phyloP scores from a whole-genome alignment of 2,329 filamentous ascomycete species.

The Cadophora sp. region DNA sequence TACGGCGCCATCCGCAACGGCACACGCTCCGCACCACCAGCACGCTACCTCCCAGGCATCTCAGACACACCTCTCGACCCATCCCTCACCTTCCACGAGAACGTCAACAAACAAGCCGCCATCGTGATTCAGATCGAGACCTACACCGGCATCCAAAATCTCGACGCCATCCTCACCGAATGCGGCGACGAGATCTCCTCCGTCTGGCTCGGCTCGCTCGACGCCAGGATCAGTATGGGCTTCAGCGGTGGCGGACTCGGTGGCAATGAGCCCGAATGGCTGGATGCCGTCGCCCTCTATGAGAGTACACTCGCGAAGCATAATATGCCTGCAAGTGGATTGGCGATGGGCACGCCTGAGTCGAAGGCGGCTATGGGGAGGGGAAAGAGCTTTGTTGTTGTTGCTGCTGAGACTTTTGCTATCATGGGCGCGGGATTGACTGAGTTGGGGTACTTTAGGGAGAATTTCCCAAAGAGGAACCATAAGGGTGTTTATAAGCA shows the following conservation, averaged over 20 bases:
- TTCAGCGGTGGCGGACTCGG: constrained; percentile 41
- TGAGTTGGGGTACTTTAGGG: constrained; percentile 11
- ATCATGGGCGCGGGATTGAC: constrained; percentile 19
- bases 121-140: constrained; percentile 57
- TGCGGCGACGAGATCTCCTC: constrained; percentile 53
- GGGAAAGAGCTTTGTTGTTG: constrained; percentile 38
- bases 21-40: constrained; percentile 54
- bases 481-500: constrained; percentile 20
- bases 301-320: constrained; percentile 52
- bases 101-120: constrained; percentile 55
- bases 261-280: constrained; percentile 52
- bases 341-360: constrained; percentile 38
- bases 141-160: constrained; percentile 52
- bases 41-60: constrained; percentile 50
- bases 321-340: constrained; percentile 49
- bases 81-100: constrained; percentile 47
- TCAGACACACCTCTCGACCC: constrained; percentile 48
- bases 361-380: constrained; percentile 27
- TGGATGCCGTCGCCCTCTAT: constrained; percentile 49
- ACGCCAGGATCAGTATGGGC: constrained; percentile 54
- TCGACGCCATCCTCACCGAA: constrained; percentile 56
- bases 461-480: constrained; percentile 16
- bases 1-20: constrained; percentile 51
- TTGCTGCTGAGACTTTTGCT: constrained; percentile 23
- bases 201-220: constrained; percentile 55